Conservation (phyloP, 306 rosid genomes). For the Lablab purpureus region DNA sequence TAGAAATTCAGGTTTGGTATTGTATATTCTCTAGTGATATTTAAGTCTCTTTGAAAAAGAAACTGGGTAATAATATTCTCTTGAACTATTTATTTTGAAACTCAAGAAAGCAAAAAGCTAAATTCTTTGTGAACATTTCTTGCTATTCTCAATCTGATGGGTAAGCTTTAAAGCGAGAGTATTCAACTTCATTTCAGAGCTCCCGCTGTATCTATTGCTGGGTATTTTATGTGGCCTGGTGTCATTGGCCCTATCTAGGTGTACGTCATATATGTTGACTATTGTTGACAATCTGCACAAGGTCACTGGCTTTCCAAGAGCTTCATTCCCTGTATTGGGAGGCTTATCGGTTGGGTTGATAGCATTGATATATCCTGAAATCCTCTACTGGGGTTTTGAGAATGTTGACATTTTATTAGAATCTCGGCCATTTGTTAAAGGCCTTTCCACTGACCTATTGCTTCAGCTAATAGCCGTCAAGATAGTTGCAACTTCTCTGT, state of each 20-base stretch:
- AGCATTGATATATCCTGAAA: constrained; percentile 93
- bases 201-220: constrained; percentile 91
- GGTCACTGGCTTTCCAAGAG: constrained; percentile 62
- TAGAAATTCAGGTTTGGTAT: constrained; percentile 25
- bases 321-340: constrained; percentile 77
- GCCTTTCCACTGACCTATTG: constrained; percentile 75
- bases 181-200: constrained; percentile 79
- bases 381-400: constrained; percentile 95
- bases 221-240: constrained; percentile 90
- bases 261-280: constrained; percentile 76
- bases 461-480: constrained; percentile 85
- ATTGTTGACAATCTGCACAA: constrained; percentile 67
- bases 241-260: constrained; percentile 80
- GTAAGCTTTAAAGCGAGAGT: constrained; percentile 46
- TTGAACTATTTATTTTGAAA: constrained; percentile 34
- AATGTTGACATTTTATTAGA: constrained; percentile 91
- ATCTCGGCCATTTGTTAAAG: constrained; percentile 83
- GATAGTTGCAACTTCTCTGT: constrained; percentile 86
- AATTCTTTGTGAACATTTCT: constrained; percentile 31
- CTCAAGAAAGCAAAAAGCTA: constrained; percentile 4
- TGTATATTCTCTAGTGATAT: background rate
- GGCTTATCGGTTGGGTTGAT: constrained; percentile 83
- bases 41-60: constrained; percentile 11
- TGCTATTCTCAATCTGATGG: constrained; percentile 44
- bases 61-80: constrained; percentile 27